A percentile compares a stretch with the other conserved stretches of the same genome.
Conservation (phyloP, 192 early-diverging fungal species). For the Linnemannia zychae region DNA sequence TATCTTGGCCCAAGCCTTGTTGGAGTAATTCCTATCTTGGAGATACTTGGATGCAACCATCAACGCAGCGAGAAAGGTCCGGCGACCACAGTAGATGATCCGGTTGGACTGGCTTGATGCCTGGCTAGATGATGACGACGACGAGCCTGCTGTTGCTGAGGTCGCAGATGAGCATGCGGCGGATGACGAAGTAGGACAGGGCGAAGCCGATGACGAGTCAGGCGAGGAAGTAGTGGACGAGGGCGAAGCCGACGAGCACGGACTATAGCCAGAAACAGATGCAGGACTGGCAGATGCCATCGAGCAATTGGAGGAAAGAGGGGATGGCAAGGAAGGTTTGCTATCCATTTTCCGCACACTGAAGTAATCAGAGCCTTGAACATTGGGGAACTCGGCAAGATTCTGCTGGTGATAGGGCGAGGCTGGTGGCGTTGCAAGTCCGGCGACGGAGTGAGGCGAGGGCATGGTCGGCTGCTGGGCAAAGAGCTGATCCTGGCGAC, state of each 20-base stretch:
- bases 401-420: slow-evolving; percentile 40
- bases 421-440: slow-evolving; percentile 43
- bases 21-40: slow-evolving; percentile 88
- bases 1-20: slow-evolving; percentile 91
- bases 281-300: slow-evolving; percentile 43
- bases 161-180: slow-evolving; percentile 12
- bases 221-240: slow-evolving; percentile 34
- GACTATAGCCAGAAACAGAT: slow-evolving; percentile 28
- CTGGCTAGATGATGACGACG: slow-evolving; percentile 21
- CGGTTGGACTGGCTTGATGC: slow-evolving; percentile 41
- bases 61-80: slow-evolving; percentile 87
- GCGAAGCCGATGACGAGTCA: slow-evolving; percentile 23
- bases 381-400: slow-evolving; percentile 18
- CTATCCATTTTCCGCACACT: slow-evolving; percentile 19
- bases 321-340: slow-evolving; percentile 27
- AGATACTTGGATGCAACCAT: slow-evolving; percentile 92
- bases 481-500: slow-evolving; percentile 42
- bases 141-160: not conserved
- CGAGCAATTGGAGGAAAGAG: slow-evolving; percentile 43
- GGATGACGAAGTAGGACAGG: slow-evolving; percentile 29
- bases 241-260: slow-evolving; percentile 22
- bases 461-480: slow-evolving; percentile 16
- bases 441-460: slow-evolving; percentile 6
- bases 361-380: slow-evolving; percentile 39
- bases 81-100: slow-evolving; percentile 75